Conservation (phyloP, 2,329 filamentous ascomycete genomes). For the Arthroderma sp. region DNA sequence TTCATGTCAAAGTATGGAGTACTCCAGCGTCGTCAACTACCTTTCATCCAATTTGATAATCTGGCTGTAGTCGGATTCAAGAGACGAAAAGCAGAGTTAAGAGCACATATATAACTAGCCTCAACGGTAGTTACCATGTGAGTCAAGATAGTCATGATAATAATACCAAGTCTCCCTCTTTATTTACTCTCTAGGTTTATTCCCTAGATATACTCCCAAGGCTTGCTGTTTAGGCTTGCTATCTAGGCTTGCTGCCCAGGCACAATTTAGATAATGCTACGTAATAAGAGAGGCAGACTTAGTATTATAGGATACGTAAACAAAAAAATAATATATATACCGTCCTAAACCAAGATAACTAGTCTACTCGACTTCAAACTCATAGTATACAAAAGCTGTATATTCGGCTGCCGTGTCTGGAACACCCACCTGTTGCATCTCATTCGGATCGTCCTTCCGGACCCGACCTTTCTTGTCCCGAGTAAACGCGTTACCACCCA, state of each 20-base stretch:
- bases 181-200: too few relatives aligned
- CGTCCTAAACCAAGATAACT: not conserved
- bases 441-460: conserved; percentile 79
- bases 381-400: conserved; percentile 93
- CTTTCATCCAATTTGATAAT: not conserved
- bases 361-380: conserved; percentile 59
- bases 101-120: not conserved
- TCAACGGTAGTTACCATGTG: too few relatives aligned
- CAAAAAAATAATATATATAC: not conserved
- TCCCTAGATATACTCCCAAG: too few relatives aligned
- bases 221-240: too few relatives aligned
- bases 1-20: too few relatives aligned
- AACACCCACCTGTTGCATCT: conserved; percentile 55
- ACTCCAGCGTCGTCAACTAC: not conserved
- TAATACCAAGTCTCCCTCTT: too few relatives aligned
- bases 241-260: too few relatives aligned
- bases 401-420: conserved; percentile 64
- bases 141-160: too few relatives aligned
- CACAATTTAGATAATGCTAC: too few relatives aligned
- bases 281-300: too few relatives aligned
- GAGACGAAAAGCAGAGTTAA: not conserved
- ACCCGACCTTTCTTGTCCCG: conserved; percentile 87
- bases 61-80: not conserved
- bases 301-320: not conserved
- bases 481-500: conserved; percentile 88